These are phyloP conservation scores for Lichtheimia ornata DNA, from an alignment of 371 early-diverging fungal genomes.

Conservation along the genomic window DNA sequence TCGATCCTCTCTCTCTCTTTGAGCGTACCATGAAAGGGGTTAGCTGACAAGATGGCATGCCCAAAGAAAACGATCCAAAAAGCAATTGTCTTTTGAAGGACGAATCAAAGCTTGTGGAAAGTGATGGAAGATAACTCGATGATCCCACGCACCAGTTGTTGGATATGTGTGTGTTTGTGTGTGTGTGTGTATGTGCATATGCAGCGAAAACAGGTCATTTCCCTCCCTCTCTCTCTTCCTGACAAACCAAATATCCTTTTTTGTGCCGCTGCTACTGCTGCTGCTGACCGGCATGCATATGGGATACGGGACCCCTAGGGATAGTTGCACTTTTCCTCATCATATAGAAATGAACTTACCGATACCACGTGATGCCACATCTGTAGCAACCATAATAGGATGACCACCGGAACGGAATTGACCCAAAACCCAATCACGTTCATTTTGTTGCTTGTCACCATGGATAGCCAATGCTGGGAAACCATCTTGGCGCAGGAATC, in stretches of 20 bases:
- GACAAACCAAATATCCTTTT: neutral
- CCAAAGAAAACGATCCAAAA: no score
- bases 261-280: neutral
- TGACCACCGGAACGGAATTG: conserved; percentile 89
- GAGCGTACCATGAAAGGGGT: no score
- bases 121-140: no score
- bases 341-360: conserved; percentile 65
- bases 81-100: no score
- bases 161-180: neutral
- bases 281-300: conserved; percentile 9
- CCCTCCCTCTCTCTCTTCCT: conserved; percentile 1
- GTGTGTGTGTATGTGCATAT: no score
- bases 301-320: conserved; percentile 6
- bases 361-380: conserved; percentile 99
- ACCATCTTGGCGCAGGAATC: conserved; percentile 90
- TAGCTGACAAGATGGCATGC: no score
- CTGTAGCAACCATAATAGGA: conserved; percentile 99
- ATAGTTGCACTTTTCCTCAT: conserved; percentile 14
- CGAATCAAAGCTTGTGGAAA: no score
- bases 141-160: no score
- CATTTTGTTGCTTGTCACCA: conserved; percentile 98
- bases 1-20: no score
- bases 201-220: no score
- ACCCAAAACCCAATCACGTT: conserved; percentile 96
- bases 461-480: conserved; percentile 98